A percentile compares a stretch with the other conserved stretches of the same genome.
phyloP scores from a whole-genome alignment of 208 protist species.

The Crithidia fasciculata region DNA sequence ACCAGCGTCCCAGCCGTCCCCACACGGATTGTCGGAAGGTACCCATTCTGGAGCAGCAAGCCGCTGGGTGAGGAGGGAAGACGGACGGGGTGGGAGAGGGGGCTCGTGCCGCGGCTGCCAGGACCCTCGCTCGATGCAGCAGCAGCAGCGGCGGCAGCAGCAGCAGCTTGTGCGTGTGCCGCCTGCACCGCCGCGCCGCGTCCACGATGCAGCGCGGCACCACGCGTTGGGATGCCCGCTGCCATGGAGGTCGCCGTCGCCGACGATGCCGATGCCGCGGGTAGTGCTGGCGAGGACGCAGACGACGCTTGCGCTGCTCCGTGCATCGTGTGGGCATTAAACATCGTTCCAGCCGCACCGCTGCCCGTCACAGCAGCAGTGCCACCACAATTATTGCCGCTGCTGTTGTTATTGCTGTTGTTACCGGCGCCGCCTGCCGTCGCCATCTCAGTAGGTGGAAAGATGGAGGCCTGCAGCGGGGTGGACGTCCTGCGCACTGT shows the following conservation, averaged over 20 bases:
- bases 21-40: slow-evolving; percentile 9
- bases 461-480: too few relatives aligned
- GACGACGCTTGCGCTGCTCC: too few relatives aligned
- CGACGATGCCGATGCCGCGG: background rate
- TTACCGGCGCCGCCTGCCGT: background rate
- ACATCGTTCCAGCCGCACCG: slow-evolving; percentile 26
- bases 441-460: too few relatives aligned
- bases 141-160: too few relatives aligned
- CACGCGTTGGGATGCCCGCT: slow-evolving; percentile 2
- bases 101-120: background rate
- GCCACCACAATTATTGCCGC: background rate
- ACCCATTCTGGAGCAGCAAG: slow-evolving; percentile 2
- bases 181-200: slow-evolving; percentile 17
- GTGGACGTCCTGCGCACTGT: too few relatives aligned
- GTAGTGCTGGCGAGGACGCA: background rate
- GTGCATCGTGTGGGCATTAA: background rate
- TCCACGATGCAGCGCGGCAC: slow-evolving; percentile 17
- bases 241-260: background rate
- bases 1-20: slow-evolving; percentile 13
- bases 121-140: too few relatives aligned
- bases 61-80: background rate
- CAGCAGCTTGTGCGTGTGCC: background rate
- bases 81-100: background rate
- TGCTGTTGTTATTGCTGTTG: background rate
- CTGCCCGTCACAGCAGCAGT: background rate